Percentiles rank a stretch among this genome's conserved stretches.
Conservation (phyloP, 2,329 filamentous ascomycete species). For the Pseudopithomyces maydicus region DNA sequence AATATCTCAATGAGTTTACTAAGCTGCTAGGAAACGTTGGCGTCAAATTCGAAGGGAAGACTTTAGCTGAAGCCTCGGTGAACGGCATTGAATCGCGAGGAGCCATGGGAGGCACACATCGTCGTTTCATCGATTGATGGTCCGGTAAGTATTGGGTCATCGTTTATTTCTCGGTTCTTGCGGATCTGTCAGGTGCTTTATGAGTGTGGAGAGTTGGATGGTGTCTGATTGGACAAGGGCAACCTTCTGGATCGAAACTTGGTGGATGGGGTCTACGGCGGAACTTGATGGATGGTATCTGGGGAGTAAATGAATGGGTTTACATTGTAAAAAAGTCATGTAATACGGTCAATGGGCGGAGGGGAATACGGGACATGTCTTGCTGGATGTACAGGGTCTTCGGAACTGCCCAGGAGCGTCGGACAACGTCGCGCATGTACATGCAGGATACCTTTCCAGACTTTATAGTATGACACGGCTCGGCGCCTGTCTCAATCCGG, state of each 20-base stretch:
- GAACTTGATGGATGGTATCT: not conserved
- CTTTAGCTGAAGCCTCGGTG: not conserved
- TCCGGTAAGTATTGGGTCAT: not conserved
- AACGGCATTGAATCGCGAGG: not conserved
- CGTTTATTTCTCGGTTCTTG: not conserved
- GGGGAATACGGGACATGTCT: too few relatives aligned
- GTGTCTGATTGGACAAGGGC: not conserved
- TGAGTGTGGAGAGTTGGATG: not conserved
- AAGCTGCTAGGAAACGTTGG: not conserved
- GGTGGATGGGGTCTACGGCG: not conserved
- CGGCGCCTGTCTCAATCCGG: too few relatives aligned
- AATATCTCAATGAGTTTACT: not conserved
- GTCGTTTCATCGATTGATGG: not conserved
- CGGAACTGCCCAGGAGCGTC: too few relatives aligned
- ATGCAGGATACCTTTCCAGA: too few relatives aligned
- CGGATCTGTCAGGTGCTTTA: not conserved
- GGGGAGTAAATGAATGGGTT: too few relatives aligned
- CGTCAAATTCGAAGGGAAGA: not conserved
- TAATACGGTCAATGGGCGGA: too few relatives aligned
- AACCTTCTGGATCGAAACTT: not conserved
- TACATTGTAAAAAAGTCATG: too few relatives aligned
- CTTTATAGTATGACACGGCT: too few relatives aligned
- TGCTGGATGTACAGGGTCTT: too few relatives aligned
- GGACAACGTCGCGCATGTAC: too few relatives aligned
- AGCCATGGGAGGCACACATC: not conserved